Conservation (phyloP, 371 early-diverging fungal genomes). For the Parasitella parasitica region DNA sequence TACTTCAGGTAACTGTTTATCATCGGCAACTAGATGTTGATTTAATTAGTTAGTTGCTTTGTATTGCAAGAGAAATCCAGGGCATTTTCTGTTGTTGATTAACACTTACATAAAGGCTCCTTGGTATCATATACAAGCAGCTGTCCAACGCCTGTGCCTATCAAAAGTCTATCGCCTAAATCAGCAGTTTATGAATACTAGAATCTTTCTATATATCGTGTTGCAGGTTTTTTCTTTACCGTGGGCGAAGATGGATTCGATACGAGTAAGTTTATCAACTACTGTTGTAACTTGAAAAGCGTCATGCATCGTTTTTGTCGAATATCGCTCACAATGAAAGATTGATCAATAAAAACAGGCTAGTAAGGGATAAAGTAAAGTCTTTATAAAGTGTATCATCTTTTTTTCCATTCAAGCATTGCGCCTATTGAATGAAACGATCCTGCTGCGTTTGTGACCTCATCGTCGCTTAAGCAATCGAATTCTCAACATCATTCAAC, state of each 20-base stretch:
- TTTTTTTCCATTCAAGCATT: not conserved
- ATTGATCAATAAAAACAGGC: not conserved
- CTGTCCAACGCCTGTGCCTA: constrained; percentile 72
- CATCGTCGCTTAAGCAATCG: too few species aligned
- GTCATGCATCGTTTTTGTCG: constrained; percentile 51
- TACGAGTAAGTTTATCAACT: constrained; percentile 61
- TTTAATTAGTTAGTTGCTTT: not conserved
- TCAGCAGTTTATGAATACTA: not conserved
- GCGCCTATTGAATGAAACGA: not conserved
- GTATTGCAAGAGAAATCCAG: too few species aligned
- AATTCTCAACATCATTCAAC: too few species aligned
- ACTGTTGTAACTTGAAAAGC: constrained; percentile 69
- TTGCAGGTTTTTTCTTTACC: constrained; percentile 31
- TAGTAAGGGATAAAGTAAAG: not conserved
- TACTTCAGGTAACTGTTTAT: constrained; percentile 53
- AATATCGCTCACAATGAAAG: not conserved
- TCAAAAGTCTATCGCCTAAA: constrained; percentile 69
- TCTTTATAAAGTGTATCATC: not conserved
- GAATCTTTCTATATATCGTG: not conserved
- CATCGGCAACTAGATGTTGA: constrained; percentile 45
- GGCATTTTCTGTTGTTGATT: too few species aligned
- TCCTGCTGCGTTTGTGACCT: too few species aligned
- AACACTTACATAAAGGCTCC: constrained; percentile 56
- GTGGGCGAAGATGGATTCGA: constrained; percentile 67
- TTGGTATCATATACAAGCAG: constrained; percentile 69